Evolutionary conservation across 179 eudicot species (phyloP).

Genomic region (Silene coronaria): DNA sequence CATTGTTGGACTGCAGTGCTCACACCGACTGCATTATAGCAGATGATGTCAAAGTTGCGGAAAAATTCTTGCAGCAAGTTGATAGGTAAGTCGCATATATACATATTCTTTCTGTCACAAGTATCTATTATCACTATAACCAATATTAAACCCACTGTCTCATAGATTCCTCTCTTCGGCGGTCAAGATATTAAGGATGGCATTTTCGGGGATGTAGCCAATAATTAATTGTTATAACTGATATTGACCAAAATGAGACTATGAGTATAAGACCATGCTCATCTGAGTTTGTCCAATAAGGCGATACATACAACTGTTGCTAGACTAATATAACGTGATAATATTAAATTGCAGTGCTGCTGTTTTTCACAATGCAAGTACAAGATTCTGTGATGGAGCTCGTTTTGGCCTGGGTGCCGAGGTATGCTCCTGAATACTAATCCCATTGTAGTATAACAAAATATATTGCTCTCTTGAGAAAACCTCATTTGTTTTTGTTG

Average conservation of each 20-base stretch:
- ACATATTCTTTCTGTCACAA: neutral
- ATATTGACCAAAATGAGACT: neutral
- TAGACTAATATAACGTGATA: neutral
- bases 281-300: neutral
- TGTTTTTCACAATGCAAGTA: slow-evolving; percentile 93
- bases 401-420: slow-evolving; percentile 98
- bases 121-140: neutral
- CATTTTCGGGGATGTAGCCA: too few species aligned
- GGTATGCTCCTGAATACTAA: slow-evolving; percentile 34
- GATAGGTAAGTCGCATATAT: slow-evolving; percentile 59
- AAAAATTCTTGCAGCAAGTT: slow-evolving; percentile 61
- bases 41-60: slow-evolving; percentile 65
- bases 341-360: slow-evolving; percentile 70
- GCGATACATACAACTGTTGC: neutral
- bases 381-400: slow-evolving; percentile 90
- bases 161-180: neutral
- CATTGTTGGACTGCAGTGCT: slow-evolving; percentile 47
- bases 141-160: neutral
- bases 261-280: too few species aligned
- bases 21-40: slow-evolving; percentile 85
- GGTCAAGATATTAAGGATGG: neutral
- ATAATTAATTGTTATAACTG: too few species aligned
- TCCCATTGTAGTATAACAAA: neutral
- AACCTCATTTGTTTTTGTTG: neutral
- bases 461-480: neutral